Evolutionary conservation across 495 filamentous ascomycete species (phyloP).

Genomic region (Penicillium fimorum): DNA sequence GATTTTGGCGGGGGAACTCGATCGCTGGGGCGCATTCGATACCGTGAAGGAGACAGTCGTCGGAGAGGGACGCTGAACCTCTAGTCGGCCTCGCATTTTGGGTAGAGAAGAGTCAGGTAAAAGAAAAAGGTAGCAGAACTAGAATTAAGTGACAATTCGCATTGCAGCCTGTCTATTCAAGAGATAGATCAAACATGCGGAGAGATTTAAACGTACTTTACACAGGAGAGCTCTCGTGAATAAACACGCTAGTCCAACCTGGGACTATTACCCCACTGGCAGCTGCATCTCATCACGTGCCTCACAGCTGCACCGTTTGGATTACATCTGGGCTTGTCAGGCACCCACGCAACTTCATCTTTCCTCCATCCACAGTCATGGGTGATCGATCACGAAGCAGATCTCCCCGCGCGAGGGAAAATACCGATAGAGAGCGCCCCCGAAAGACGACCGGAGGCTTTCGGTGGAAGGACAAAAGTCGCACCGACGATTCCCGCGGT

Average conservation of each 20-base stretch:
- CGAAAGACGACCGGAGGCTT: constrained; percentile 50
- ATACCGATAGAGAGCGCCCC: constrained; percentile 30
- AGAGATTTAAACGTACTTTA: constrained; percentile 7
- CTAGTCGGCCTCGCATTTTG: constrained; percentile 53
- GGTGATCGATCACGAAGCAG: constrained; percentile 39
- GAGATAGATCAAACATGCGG: not conserved
- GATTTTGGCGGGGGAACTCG: constrained; percentile 56
- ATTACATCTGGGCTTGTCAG: constrained; percentile 17
- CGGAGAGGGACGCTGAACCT: constrained; percentile 71
- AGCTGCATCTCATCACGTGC: constrained; percentile 29
- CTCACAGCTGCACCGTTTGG: constrained; percentile 15
- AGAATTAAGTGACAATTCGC: not conserved
- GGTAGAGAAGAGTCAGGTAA: constrained; percentile 1
- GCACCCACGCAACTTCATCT: constrained; percentile 18
- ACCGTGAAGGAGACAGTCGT: constrained; percentile 86
- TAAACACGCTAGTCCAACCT: constrained; percentile 22
- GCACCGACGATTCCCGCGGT: constrained; percentile 43
- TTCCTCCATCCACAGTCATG: constrained; percentile 29
- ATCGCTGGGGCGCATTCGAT: constrained; percentile 62
- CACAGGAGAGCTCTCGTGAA: constrained; percentile 12
- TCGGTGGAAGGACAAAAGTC: constrained; percentile 65
- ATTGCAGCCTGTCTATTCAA: not conserved
- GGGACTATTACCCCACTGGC: constrained; percentile 13
- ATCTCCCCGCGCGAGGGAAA: constrained; percentile 31
- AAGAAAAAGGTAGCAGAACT: not conserved